phyloP scores from a whole-genome alignment of 148 eudicot genomes.

The Fagopyrum esculentum region DNA sequence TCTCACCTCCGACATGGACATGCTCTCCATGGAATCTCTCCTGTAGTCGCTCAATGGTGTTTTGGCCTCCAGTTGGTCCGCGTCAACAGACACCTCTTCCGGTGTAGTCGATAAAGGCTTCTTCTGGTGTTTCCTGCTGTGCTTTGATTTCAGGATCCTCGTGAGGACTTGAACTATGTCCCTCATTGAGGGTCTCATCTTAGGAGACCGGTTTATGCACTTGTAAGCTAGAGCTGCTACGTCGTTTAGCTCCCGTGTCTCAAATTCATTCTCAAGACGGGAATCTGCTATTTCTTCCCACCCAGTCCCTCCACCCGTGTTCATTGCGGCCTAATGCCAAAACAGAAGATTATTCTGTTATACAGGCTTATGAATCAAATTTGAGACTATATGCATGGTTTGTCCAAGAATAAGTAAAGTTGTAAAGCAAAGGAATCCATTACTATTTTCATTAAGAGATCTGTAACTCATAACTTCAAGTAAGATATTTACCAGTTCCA shows the following conservation, averaged over 20 bases:
- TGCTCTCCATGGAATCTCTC: conserved; percentile 21
- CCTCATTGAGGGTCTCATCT: conserved; percentile 83
- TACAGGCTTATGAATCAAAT: not conserved
- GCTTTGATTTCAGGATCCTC: conserved; percentile 44
- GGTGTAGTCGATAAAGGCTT: conserved; percentile 41
- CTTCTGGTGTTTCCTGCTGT: conserved; percentile 30
- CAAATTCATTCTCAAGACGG: conserved; percentile 63
- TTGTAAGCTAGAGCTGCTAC: conserved; percentile 78
- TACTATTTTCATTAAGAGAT: not conserved
- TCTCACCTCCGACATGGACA: conserved; percentile 11
- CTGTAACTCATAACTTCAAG: not conserved
- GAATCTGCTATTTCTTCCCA: conserved; percentile 93
- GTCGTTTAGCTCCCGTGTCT: conserved; percentile 61
- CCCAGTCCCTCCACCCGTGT: conserved; percentile 71
- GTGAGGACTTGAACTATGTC: conserved; percentile 80
- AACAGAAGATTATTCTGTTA: not conserved
- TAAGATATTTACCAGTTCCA: conserved; percentile 53
- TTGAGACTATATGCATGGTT: not conserved
- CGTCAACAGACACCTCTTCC: conserved; percentile 26
- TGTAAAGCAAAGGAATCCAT: not conserved
- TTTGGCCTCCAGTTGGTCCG: not conserved
- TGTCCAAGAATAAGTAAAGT: not conserved
- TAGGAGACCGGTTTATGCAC: conserved; percentile 56
- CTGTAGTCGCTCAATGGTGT: conserved; percentile 8
- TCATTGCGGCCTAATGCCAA: conserved; percentile 73